Base-by-base conservation (phyloP, 768 basidiomycete species). In the Arthromyces matolae region DNA sequence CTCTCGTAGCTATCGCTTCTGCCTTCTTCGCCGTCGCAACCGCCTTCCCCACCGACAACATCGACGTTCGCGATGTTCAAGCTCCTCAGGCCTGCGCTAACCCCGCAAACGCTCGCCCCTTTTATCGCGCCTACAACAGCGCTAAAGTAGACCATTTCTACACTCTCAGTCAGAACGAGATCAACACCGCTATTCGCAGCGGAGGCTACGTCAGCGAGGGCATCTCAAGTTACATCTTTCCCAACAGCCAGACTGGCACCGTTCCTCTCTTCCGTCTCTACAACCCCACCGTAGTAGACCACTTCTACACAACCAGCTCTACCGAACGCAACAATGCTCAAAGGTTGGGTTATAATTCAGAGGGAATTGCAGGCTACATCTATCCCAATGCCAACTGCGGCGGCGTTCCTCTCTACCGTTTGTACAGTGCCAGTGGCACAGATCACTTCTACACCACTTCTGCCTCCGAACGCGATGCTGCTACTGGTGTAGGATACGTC, bases 391-490 rank as follows among this genome's bases (percentile, higher is more conserved):
- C 2, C 3, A 35, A 20, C 9, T 54, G 53, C 23, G 54, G 51
- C 3, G 50, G 47, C 7, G 44, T 51, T 4, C 53, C 59, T 2
- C 39, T 62, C 16, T 63, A 58, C 27, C 47, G 61, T 27, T 45
- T 60, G 25, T 61, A 55, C 19, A 59, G 47, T 40, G 7, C 32
- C 0, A 25, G 16, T 1, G 47, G 33, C 8, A 37, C 37, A 0
- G 60, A 61, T 32, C 60, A 62, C 42, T 62, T 62, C 23, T 61
- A 62, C 18, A 62, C 60, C 5, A 61, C 51, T 10, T 52, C 47
- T 14, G 43, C 38, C 0, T 23, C 47, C 0, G 50, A 57, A 36
- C 49, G 47, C 14, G 27, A 51, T 20, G 31, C 43, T 22, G 49
- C 38, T 13, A 4, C 19, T 6, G 31, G 47, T 8, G 13, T 14